Conservation (phyloP, 495 filamentous ascomycete species). For the Trichoderma orchidacearum region DNA sequence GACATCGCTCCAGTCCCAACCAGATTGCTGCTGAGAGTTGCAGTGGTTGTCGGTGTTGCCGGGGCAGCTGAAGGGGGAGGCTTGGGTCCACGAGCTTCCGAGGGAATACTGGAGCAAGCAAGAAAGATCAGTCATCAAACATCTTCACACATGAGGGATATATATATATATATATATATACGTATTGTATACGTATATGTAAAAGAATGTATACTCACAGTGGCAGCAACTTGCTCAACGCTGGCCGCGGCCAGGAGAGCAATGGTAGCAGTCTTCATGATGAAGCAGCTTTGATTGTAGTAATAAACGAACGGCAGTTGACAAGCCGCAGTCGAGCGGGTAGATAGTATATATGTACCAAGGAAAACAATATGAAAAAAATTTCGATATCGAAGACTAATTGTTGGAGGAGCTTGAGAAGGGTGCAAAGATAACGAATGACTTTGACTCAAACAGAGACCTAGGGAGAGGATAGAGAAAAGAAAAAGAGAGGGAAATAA, state of each 20-base stretch:
- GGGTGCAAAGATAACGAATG: constrained; percentile 17
- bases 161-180: background rate
- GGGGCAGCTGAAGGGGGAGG: constrained; percentile 51
- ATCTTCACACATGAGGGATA: background rate
- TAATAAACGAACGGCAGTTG: constrained; percentile 7
- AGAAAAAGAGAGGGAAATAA: constrained; percentile 9
- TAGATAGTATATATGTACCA: background rate
- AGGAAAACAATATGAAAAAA: background rate
- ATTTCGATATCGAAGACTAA: constrained; percentile 1
- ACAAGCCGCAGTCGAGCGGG: constrained; percentile 4
- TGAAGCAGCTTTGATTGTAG: constrained; percentile 11
- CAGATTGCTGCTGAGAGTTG: constrained; percentile 45
- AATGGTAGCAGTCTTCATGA: constrained; percentile 35
- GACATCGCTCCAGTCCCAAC: constrained; percentile 61
- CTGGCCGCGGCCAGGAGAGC: constrained; percentile 42
- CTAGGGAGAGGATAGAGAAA: constrained; percentile 12
- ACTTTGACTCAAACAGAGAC: constrained; percentile 5
- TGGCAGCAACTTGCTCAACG: constrained; percentile 42
- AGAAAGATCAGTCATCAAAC: background rate
- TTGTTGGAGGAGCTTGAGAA: constrained; percentile 10
- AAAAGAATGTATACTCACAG: constrained; percentile 20
- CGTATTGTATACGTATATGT: background rate
- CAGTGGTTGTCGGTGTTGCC: constrained; percentile 67
- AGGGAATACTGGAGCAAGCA: constrained; percentile 30
- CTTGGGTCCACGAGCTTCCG: constrained; percentile 13